Evolutionary conservation across 2,329 filamentous ascomycete species (phyloP).

Genomic region (Cladosporium sp.): DNA sequence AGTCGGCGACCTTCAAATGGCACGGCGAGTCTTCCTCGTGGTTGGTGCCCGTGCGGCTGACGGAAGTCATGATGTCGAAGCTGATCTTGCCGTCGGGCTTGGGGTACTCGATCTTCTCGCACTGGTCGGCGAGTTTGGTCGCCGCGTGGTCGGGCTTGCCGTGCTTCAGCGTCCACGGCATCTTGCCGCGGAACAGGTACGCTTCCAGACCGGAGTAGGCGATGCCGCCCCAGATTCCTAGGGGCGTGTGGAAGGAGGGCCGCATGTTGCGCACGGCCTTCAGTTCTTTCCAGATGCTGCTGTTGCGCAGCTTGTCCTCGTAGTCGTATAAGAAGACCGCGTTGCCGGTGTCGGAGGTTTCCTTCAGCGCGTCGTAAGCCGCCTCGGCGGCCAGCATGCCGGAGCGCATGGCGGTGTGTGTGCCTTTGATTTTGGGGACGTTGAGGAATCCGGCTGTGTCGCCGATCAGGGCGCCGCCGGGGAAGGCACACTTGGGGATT

Average conservation of each 20-base stretch:
- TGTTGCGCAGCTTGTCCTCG: conserved; percentile 80
- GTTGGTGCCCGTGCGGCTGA: conserved; percentile 93
- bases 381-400: conserved; percentile 96
- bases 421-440: conserved; percentile 97
- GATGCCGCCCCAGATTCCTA: conserved; percentile 86
- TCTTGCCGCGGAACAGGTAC: conserved; percentile 76
- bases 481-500: conserved; percentile 95
- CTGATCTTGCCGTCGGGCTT: conserved; percentile 94
- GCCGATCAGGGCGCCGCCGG: conserved; percentile 89
- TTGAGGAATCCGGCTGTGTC: conserved; percentile 97
- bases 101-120: conserved; percentile 87
- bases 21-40: conserved; percentile 98
- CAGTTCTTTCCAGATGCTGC: conserved; percentile 88
- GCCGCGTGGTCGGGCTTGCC: conserved; percentile 70
- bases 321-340: conserved; percentile 93
- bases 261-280: conserved; percentile 97
- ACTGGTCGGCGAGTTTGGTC: conserved; percentile 76
- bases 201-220: conserved; percentile 92
- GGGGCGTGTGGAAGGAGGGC: conserved; percentile 82
- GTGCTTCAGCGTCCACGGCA: conserved; percentile 91
- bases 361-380: conserved; percentile 69
- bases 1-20: conserved; percentile 91
- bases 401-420: conserved; percentile 95
- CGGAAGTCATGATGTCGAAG: conserved; percentile 94
- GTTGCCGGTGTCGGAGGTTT: conserved; percentile 50